phyloP scores from a whole-genome alignment of 331 rosid genomes.

The Rosa hybrid region DNA sequence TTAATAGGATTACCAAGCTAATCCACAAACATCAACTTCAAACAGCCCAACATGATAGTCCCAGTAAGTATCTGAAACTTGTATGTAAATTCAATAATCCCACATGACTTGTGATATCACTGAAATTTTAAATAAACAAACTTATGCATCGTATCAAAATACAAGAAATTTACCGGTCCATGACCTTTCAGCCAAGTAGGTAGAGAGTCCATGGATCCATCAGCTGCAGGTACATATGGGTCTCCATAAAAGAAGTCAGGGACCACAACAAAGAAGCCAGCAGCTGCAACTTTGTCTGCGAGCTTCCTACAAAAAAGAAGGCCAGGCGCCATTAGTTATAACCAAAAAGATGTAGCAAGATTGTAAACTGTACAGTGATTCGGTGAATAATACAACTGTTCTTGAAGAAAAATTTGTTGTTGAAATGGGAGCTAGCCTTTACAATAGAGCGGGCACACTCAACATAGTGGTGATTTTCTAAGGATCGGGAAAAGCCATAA shows the following conservation, averaged over 20 bases:
- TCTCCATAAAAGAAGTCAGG: slow-evolving; percentile 34
- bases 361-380: neutral
- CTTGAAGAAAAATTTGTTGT: neutral
- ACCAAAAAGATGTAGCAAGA: neutral
- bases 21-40: neutral
- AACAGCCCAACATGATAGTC: no score
- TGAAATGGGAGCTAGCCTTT: neutral
- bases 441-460: neutral
- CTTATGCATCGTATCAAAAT: no score
- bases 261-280: slow-evolving; percentile 32
- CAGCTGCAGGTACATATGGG: slow-evolving; percentile 9
- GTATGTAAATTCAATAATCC: no score
- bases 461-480: neutral
- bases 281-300: slow-evolving; percentile 32
- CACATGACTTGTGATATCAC: no score
- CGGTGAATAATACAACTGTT: neutral
- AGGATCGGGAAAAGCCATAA: neutral
- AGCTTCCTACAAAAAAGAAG: slow-evolving; percentile 24
- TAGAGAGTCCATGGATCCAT: no score
- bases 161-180: neutral
- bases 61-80: no score
- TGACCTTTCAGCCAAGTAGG: no score
- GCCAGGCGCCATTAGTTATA: neutral
- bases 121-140: no score
- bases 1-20: neutral